phyloP scores from a whole-genome alignment of 495 filamentous ascomycete genomes.

The Penicillium macrosclerotiorum region DNA sequence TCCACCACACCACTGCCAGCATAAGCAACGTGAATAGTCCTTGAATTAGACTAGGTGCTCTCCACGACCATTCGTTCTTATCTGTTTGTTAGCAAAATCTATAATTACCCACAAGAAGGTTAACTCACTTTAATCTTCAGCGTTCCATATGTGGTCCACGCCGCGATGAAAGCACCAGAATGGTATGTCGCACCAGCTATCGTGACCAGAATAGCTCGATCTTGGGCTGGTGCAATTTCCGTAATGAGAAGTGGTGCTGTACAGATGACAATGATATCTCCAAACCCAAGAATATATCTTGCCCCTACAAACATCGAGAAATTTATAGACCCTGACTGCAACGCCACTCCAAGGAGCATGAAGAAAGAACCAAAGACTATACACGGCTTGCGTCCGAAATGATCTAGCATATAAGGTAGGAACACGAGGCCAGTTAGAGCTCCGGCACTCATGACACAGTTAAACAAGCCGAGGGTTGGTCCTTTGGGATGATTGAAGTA shows the following conservation, averaged over 20 bases:
- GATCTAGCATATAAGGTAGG: conserved; percentile 20
- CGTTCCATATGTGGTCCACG: conserved; percentile 21
- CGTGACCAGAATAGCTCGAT: conserved; percentile 16
- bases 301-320: conserved; percentile 23
- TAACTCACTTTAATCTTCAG: conserved; percentile 19
- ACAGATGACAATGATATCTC: conserved; percentile 17
- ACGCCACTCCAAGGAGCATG: conserved; percentile 21
- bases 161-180: conserved; percentile 19
- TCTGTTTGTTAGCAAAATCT: no score
- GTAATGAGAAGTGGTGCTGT: conserved; percentile 19
- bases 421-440: conserved; percentile 19
- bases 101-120: neutral
- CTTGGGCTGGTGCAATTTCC: conserved; percentile 16
- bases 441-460: conserved; percentile 21
- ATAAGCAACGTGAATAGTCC: conserved; percentile 12
- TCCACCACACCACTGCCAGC: conserved; percentile 14
- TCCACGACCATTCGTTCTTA: conserved; percentile 21
- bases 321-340: conserved; percentile 14
- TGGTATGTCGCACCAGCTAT: conserved; percentile 14
- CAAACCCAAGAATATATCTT: conserved; percentile 18
- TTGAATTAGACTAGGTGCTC: conserved; percentile 12
- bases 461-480: conserved; percentile 24
- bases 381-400: conserved; percentile 13
- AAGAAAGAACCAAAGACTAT: conserved; percentile 17
- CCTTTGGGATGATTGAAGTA: conserved; percentile 40